phyloP scores from a whole-genome alignment of 2,329 filamentous ascomycete genomes.

The Exophiala mesophila region DNA sequence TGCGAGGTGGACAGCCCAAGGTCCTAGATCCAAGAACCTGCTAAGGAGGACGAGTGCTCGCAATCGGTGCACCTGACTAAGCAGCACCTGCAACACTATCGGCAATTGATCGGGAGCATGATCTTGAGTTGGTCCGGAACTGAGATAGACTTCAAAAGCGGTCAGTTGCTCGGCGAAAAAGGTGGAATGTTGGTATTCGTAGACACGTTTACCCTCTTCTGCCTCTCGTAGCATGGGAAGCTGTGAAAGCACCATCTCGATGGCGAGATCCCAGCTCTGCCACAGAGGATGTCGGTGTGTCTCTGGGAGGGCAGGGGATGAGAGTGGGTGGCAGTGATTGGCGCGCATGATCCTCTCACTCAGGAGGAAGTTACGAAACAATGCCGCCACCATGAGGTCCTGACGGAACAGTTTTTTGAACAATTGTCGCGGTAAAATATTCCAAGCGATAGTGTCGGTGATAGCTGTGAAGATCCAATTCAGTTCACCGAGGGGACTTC shows the following conservation, averaged over 20 bases:
- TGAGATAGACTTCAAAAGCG: conserved; percentile 93
- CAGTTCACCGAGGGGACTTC: conserved; percentile 89
- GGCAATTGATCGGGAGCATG: conserved; percentile 91
- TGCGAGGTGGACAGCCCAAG: conserved; percentile 97
- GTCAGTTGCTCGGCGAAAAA: conserved; percentile 98
- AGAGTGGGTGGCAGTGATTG: conserved; percentile 92
- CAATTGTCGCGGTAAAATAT: conserved; percentile 77
- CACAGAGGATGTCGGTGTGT: conserved; percentile 92
- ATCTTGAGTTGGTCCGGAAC: conserved; percentile 74
- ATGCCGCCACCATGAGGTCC: conserved; percentile 96
- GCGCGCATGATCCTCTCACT: conserved; percentile 94
- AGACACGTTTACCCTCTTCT: conserved; percentile 68
- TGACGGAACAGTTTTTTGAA: conserved; percentile 98
- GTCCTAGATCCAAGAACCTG: conserved; percentile 88
- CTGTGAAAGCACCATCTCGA: conserved; percentile 90
- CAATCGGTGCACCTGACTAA: conserved; percentile 91
- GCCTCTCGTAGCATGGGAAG: conserved; percentile 75
- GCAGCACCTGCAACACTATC: conserved; percentile 88
- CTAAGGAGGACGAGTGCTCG: conserved; percentile 86
- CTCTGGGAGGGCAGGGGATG: conserved; percentile 84
- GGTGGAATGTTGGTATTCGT: conserved; percentile 88
- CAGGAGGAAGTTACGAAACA: conserved; percentile 93
- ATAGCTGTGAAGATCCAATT: conserved; percentile 99
- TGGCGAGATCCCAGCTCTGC: conserved; percentile 96
- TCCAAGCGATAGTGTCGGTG: conserved; percentile 98